Evolutionary conservation across 805 yeast species (phyloP), one percentile per base, ranked within the genome.

Genomic region (Candida khao-thaluensis): DNA sequence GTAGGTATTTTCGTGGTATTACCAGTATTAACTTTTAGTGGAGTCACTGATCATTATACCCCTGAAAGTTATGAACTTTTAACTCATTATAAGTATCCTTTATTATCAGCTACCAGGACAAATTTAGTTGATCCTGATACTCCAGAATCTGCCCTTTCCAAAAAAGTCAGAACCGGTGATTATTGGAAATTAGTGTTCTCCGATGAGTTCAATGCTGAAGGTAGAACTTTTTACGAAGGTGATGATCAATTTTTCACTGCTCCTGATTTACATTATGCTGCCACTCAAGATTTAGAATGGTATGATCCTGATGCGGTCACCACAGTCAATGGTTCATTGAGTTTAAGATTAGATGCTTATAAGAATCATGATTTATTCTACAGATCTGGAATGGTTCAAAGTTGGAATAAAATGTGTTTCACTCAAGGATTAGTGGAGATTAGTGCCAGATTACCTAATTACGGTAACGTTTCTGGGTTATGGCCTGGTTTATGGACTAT

Each of bases 21-120:
- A 44, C 98, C 99, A 1, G 91, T 81, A 2, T 60, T 91, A 36
- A 89, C 96, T 0, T 91, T 73, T 61, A 71, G 96, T 2, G 95
- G 95, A 43, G 79, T 75, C 20, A 63, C 77, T 6, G 36, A 51
- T 16, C 56, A 46, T 29, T 41, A 47, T 38, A 32, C 31, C 9
- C 62, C 67, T 4, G 49, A 60, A 40, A 21, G 64, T 5, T 72
- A 70, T 51, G 77, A 71, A 39, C 46, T 68, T 7, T 64, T 83
- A 46, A 64, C 86, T 2, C 63, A 67, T 7, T 67, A 66, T 50
- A 37, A 52, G 27, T 67, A 66, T 47, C 72, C 72, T 7, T 34
- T 62, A 15, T 42, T 66, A 12, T 52, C 62, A 9, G 68, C 69
- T 14, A 61, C 66, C 29, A 48, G 73, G 40, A 59, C 65, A 4